Evolutionary conservation across 2,329 filamentous ascomycete species (phyloP), one percentile per base, ranked within the genome.

Genomic region (Leptographium wingfieldii): DNA sequence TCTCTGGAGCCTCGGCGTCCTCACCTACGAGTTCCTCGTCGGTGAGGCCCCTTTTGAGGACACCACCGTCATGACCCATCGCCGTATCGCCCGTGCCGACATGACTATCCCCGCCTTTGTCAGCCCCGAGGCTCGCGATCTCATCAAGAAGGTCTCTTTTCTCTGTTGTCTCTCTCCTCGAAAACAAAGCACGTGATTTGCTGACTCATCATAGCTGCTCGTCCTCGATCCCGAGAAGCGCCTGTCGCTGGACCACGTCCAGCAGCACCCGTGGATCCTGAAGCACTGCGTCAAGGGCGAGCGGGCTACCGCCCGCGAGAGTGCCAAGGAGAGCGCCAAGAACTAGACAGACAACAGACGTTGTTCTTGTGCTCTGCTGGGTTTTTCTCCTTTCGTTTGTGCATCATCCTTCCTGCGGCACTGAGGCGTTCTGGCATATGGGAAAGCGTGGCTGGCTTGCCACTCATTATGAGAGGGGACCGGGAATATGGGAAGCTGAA

Each of bases 41-140:
- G 94, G 94, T 62, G 91, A 96, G 76, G 94, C 94, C 19, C 94
- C 94, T 0, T 99, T 99, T 68, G 94, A 99, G 73, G 94, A 97
- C 69, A 94, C 90, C 2, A 90, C 90, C 5, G 83, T 92, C 63
- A 95, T 96, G 89, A 99, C 94, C 31, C 91, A 96, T 66, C 80
- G 90, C 66, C 85, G 92, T 68, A 99, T 99, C 72, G 83, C 86
- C 5, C 80, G 90, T 66, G 90, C 87, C 35, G 94, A 97, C 68
- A 96, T 97, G 90, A 87, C 87, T 0, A 85, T 97, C 56, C 94
- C 94, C 4, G 85, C 83, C 9, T 97, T 92, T 71, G 87, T 99
- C 61, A 96, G 90, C 71, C 76, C 88, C 0, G 94, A 97, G 75
- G 94, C 92, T 52, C 87, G 81, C 68, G 92, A 99, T 70, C 76